Conservation (phyloP, 2,329 filamentous ascomycete species). For the Thermoascus crustaceus region DNA sequence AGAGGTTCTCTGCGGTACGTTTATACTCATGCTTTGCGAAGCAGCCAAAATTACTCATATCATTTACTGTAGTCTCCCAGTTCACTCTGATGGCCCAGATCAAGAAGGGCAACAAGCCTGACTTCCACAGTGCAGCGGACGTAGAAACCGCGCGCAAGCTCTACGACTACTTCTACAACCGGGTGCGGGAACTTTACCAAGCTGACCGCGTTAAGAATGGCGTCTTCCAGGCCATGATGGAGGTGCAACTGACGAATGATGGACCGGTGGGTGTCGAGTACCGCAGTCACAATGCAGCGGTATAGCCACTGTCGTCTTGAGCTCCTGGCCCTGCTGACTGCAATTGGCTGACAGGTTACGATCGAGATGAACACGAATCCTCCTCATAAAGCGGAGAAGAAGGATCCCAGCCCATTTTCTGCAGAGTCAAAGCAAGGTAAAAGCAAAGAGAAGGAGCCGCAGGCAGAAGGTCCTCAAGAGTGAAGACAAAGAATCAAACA, state of each 20-base stretch:
- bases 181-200: conserved; percentile 63
- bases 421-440: conserved; percentile 2
- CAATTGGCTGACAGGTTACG: conserved; percentile 28
- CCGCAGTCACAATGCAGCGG: conserved; percentile 49
- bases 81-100: conserved; percentile 88
- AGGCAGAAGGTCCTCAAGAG: conserved; percentile 2
- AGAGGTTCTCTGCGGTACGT: conserved; percentile 84
- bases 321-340: neutral
- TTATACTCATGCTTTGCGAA: conserved; percentile 1
- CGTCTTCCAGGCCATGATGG: conserved; percentile 99
- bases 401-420: conserved; percentile 1
- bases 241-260: conserved; percentile 87
- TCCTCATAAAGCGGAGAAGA: conserved; percentile 31
- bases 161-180: conserved; percentile 75
- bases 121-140: conserved; percentile 81
- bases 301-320: conserved; percentile 22
- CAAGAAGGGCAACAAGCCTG: conserved; percentile 93
- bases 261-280: conserved; percentile 59
- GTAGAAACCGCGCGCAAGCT: conserved; percentile 69
- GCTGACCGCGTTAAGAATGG: conserved; percentile 79
- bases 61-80: conserved; percentile 85
- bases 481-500: neutral
- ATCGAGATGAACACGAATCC: conserved; percentile 41
- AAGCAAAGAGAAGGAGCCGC: too few relatives aligned
- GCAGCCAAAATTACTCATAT: too few relatives aligned